Evolutionary conservation across 2,329 filamentous ascomycete genomes (phyloP), one percentile per base, ranked within the genome.

Genomic region (Bertia moriformis): DNA sequence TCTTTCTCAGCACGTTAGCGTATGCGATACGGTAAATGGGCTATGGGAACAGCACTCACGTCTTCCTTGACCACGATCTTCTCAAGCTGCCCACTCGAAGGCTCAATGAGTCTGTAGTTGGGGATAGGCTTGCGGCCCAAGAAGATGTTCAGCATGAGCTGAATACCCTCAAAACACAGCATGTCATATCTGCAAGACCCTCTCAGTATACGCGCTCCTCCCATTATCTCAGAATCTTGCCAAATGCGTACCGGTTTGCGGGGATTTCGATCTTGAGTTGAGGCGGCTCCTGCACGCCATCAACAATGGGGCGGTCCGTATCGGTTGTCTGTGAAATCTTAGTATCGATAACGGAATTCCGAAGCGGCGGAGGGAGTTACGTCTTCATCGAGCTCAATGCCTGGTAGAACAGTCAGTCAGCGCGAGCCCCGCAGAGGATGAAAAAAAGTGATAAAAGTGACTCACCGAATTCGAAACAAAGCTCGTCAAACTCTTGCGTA

Each of bases 181-280:
- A 96, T 87, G 54, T 96, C 32, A 18, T 35, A 35, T 14, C 32
- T 35, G 32, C 12, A 77, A 69, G 81, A 7, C 10, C 10, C 10
- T 82, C 62, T 73, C 49, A 40, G n/a, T 18, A 40, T 35, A 19
- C 10, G 17, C 5, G 13, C 14, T 24, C 18, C n/a, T n/a, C n/a
- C n/a, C n/a, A n/a, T n/a, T 32, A 18, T 18, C n/a, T 42, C 19
- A 43, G 44, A 19, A 14, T 27, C 18, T 18, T 27, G 22, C 3
- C 19, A 4, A 29, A 33, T 35, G 29, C 78, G 63, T 78, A 88
- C 64, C 86, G 78, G 63, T 96, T 96, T 53, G 91, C 89, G 45
- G 88, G 87, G 52, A 96, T 93, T 61, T 96, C 89, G 55, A 98
- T 96, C 71, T 95, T 95, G 53, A 96, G 74, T 63, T 96, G 85